Evolutionary conservation across 2,329 filamentous ascomycete species (phyloP).

Genomic region (Fusarium chlamydosporum): DNA sequence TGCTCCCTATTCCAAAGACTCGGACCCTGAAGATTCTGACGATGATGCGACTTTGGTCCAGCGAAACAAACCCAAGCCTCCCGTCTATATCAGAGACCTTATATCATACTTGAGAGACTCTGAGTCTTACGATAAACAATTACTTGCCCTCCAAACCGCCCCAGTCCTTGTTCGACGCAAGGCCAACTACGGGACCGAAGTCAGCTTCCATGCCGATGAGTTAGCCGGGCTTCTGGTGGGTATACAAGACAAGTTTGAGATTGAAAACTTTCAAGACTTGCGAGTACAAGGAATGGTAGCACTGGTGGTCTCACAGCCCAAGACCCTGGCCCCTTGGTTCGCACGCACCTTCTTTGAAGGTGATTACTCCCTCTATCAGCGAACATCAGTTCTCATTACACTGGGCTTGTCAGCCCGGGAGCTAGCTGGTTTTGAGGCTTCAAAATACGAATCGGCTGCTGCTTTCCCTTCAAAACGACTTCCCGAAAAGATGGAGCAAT

Average conservation of each 20-base stretch:
- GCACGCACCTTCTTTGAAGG: conserved; percentile 89
- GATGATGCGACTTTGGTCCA: conserved; percentile 91
- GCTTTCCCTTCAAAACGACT: conserved; percentile 86
- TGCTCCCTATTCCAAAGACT: conserved; percentile 85
- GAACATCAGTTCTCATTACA: conserved; percentile 84
- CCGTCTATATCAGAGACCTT: conserved; percentile 91
- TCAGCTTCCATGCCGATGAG: conserved; percentile 86
- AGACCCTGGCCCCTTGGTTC: conserved; percentile 86
- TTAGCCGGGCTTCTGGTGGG: conserved; percentile 82
- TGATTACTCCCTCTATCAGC: conserved; percentile 89
- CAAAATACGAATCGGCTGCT: conserved; percentile 63
- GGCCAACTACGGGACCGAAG: conserved; percentile 87
- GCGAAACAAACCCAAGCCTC: conserved; percentile 84
- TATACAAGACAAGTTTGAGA: conserved; percentile 86
- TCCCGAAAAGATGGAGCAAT: conserved; percentile 77
- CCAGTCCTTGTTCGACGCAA: conserved; percentile 88
- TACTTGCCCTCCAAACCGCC: conserved; percentile 82
- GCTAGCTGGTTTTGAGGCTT: conserved; percentile 80
- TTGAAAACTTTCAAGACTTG: conserved; percentile 81
- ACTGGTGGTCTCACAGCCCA: conserved; percentile 80
- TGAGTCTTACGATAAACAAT: conserved; percentile 87
- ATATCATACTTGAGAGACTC: conserved; percentile 83
- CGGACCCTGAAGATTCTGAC: conserved; percentile 90
- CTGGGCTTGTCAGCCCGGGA: conserved; percentile 87
- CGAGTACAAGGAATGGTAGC: conserved; percentile 86